Evolutionary conservation across 306 rosid species (phyloP).

Genomic region (Luffa aegyptiaca): DNA sequence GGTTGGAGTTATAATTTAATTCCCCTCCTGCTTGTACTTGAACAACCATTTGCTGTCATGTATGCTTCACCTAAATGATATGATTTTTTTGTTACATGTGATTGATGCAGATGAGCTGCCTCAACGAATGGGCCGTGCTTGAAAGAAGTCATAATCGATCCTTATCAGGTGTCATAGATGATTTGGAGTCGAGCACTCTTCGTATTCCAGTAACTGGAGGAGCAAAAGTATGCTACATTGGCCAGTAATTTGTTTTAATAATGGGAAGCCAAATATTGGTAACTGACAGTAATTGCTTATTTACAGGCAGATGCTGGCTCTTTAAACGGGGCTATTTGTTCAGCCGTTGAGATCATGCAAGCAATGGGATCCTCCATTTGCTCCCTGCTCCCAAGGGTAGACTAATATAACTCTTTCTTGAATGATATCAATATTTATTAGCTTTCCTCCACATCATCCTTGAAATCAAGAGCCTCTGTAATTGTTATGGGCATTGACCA

Average conservation of each 20-base stretch:
- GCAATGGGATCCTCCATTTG: slow-evolving; percentile 80
- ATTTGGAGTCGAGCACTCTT: slow-evolving; percentile 87
- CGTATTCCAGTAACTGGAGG: slow-evolving; percentile 87
- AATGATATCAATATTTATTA: neutral
- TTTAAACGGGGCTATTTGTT: slow-evolving; percentile 75
- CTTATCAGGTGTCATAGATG: slow-evolving; percentile 73
- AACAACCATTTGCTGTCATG: neutral
- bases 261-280: slow-evolving; percentile 7
- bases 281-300: slow-evolving; percentile 9
- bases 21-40: slow-evolving; percentile 1
- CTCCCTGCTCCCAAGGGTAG: slow-evolving; percentile 65
- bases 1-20: neutral
- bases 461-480: neutral
- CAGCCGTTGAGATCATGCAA: slow-evolving; percentile 83
- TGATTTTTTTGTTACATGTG: slow-evolving; percentile 21
- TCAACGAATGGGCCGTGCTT: slow-evolving; percentile 74
- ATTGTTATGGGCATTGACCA: neutral
- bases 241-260: slow-evolving; percentile 12
- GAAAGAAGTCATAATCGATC: slow-evolving; percentile 68
- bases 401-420: neutral
- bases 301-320: slow-evolving; percentile 78
- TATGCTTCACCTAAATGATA: neutral
- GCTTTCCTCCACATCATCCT: neutral
- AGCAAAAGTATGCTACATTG: slow-evolving; percentile 52
- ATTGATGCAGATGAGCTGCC: slow-evolving; percentile 62